Conservation (phyloP, 2,329 filamentous ascomycete genomes). For the Aspergillus sp. region DNA sequence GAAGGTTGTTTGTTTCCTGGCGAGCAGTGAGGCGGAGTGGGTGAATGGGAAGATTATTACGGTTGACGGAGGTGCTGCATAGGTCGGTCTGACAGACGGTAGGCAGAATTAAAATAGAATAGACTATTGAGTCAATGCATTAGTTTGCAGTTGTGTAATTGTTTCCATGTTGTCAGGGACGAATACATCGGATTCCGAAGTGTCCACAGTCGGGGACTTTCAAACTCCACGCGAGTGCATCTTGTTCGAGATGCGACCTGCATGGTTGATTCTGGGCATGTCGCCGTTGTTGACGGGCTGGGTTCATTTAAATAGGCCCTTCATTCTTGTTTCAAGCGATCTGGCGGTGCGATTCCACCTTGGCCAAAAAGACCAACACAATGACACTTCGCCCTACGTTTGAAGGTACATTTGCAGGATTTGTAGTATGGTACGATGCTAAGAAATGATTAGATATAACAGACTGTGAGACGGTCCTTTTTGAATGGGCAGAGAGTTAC, state of each 20-base stretch:
- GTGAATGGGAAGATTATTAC: conserved; percentile 9
- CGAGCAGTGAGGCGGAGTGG: conserved; percentile 9
- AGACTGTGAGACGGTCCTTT: not conserved
- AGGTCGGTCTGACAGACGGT: not conserved
- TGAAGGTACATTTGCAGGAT: not conserved
- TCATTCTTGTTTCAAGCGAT: not conserved
- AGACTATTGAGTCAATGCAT: not conserved
- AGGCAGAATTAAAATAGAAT: not conserved
- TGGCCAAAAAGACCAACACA: not conserved
- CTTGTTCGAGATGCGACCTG: no score
- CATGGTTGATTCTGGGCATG: no score
- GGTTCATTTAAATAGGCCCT: not conserved
- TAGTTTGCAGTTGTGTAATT: not conserved
- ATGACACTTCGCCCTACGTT: conserved; percentile 22
- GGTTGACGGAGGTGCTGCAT: not conserved
- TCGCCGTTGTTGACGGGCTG: no score
- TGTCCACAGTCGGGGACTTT: not conserved
- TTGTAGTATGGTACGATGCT: not conserved
- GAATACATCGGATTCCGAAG: not conserved
- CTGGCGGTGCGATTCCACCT: not conserved
- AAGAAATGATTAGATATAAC: not conserved
- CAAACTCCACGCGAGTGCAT: no score
- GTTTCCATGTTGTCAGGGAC: no score
- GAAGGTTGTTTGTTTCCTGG: conserved; percentile 10
- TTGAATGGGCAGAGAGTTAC: conserved; percentile 12